These are phyloP conservation scores for Camellia lanceoleosa DNA, from an alignment of 148 eudicot species.

Conservation along the genomic window DNA sequence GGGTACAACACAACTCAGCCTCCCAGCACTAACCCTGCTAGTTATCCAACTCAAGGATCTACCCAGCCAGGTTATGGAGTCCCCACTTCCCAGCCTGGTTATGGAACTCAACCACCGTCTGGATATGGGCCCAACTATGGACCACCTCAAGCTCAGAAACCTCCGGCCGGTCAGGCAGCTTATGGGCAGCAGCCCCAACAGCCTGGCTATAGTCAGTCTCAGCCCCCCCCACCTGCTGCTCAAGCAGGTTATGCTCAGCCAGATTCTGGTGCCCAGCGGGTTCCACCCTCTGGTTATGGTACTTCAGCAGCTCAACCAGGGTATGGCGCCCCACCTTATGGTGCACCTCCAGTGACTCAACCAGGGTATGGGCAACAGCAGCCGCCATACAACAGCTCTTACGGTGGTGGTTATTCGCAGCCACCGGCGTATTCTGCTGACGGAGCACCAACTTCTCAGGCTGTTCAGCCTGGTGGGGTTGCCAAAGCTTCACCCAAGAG, in stretches of 20 bases:
- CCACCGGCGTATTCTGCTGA: slow-evolving; percentile 63
- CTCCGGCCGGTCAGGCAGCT: slow-evolving; percentile 49
- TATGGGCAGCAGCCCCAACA: slow-evolving; percentile 82
- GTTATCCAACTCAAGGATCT: slow-evolving; percentile 51
- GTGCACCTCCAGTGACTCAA: slow-evolving; percentile 50
- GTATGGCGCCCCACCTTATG: slow-evolving; percentile 60
- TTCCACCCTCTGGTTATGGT: slow-evolving; percentile 37
- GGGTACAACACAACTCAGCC: background rate
- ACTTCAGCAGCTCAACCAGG: slow-evolving; percentile 38
- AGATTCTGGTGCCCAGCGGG: slow-evolving; percentile 26
- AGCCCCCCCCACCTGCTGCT: slow-evolving; percentile 31
- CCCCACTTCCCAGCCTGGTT: slow-evolving; percentile 63
- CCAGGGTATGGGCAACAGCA: slow-evolving; percentile 65
- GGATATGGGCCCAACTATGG: slow-evolving; percentile 64
- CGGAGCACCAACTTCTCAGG: slow-evolving; percentile 43
- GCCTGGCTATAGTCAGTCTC: slow-evolving; percentile 55
- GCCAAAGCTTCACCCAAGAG: slow-evolving; percentile 53
- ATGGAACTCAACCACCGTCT: slow-evolving; percentile 52
- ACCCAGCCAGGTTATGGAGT: slow-evolving; percentile 62
- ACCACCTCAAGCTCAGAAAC: slow-evolving; percentile 63
- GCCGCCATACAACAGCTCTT: slow-evolving; percentile 54
- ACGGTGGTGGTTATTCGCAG: slow-evolving; percentile 71
- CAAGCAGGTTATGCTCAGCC: slow-evolving; percentile 43
- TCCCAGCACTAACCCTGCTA: slow-evolving; percentile 27
- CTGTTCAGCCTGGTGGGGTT: slow-evolving; percentile 45